Evolutionary conservation across 2,329 filamentous ascomycete species (phyloP).

Genomic region (Ophiostoma ips): DNA sequence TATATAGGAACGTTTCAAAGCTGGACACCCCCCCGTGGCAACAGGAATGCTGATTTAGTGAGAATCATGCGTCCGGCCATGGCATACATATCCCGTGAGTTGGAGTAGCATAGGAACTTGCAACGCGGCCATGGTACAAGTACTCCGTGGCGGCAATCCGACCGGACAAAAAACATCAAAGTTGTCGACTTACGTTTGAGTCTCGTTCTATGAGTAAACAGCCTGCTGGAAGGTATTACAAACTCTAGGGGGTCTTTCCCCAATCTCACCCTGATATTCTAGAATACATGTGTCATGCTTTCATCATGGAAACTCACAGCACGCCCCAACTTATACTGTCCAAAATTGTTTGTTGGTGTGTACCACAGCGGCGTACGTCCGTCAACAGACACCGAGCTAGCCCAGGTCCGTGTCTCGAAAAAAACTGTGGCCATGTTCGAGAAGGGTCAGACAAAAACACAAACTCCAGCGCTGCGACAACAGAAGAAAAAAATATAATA

Average conservation of each 20-base stretch:
- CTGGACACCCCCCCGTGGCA: too few species aligned
- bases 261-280: neutral
- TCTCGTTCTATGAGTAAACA: too few species aligned
- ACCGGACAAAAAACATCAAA: too few species aligned
- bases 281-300: neutral
- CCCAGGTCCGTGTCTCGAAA: neutral
- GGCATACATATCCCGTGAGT: neutral
- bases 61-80: too few species aligned
- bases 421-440: neutral
- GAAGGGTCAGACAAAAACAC: neutral
- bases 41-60: too few species aligned
- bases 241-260: too few species aligned
- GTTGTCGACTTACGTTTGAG: too few species aligned
- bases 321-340: constrained; percentile 7
- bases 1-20: too few species aligned
- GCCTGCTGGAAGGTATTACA: too few species aligned
- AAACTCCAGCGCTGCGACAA: neutral
- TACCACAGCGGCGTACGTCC: neutral
- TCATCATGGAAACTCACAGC: neutral
- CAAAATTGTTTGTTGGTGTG: neutral
- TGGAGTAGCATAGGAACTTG: too few species aligned
- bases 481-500: neutral
- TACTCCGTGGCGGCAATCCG: too few species aligned
- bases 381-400: neutral
- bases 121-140: too few species aligned